These are phyloP conservation scores for Dictyostelium capitatum DNA, from an alignment of 78 protist species.

Conservation along the genomic window DNA sequence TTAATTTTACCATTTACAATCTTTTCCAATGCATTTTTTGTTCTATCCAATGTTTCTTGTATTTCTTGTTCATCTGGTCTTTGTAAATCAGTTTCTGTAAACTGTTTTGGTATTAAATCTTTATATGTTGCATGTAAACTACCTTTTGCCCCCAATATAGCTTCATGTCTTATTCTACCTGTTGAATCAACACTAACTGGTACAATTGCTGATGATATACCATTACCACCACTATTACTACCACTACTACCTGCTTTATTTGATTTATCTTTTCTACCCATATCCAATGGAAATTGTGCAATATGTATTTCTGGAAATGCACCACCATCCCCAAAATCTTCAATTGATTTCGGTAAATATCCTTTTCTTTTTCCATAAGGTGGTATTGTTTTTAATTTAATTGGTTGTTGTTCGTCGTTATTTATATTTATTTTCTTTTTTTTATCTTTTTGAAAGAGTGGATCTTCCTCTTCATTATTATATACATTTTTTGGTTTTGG, in stretches of 20 bases:
- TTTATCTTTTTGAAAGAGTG: conserved; percentile 15
- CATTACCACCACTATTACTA: background rate
- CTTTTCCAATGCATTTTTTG: conserved; percentile 81
- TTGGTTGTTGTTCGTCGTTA: background rate
- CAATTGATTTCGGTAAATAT: conserved; percentile 78
- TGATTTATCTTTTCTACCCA: conserved; percentile 87
- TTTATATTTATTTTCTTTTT: background rate
- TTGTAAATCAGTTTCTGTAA: conserved; percentile 73
- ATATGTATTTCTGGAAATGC: conserved; percentile 96
- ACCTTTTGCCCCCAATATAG: conserved; percentile 46
- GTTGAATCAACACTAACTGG: conserved; percentile 38
- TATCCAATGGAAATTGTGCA: conserved; percentile 92
- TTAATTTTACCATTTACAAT: conserved; percentile 62
- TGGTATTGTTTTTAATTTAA: conserved; percentile 34
- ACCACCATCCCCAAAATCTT: conserved; percentile 97
- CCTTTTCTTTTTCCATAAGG: conserved; percentile 82
- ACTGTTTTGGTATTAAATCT: conserved; percentile 78
- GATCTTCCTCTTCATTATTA: conserved; percentile 63
- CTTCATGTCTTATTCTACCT: conserved; percentile 73
- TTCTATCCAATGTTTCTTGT: conserved; percentile 70
- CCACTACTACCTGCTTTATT: background rate
- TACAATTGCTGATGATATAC: conserved; percentile 26
- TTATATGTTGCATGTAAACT: conserved; percentile 40
- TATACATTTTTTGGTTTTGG: conserved; percentile 52
- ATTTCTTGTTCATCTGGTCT: conserved; percentile 87